Evolutionary conservation across 2,329 filamentous ascomycete species (phyloP).

Genomic region (Plectosphaerella plurivora): DNA sequence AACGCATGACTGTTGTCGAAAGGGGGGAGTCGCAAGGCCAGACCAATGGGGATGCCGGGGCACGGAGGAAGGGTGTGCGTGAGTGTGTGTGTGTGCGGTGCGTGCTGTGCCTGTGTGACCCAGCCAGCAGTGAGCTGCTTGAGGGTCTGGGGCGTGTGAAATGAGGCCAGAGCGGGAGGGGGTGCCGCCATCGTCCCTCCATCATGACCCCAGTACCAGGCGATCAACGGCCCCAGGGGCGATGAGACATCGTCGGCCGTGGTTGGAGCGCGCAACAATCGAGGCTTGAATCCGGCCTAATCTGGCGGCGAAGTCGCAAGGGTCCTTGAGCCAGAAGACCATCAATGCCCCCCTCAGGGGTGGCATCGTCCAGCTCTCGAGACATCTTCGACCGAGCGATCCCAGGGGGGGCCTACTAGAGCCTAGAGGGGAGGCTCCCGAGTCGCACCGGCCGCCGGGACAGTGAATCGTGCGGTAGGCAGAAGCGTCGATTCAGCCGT

Average conservation of each 20-base stretch:
- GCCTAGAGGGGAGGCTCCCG: too few species aligned
- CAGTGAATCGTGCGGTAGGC: too few species aligned
- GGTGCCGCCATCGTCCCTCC: background rate
- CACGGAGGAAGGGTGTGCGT: conserved; percentile 1
- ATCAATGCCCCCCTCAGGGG: background rate
- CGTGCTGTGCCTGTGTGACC: too few species aligned
- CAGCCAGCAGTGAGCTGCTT: background rate
- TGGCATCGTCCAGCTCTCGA: too few species aligned
- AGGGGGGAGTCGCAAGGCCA: conserved; percentile 24
- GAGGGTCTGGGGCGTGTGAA: background rate
- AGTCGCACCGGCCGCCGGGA: too few species aligned
- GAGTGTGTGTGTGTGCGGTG: background rate
- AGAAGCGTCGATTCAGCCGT: too few species aligned
- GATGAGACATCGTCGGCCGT: background rate
- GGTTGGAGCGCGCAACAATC: background rate
- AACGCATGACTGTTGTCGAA: conserved; percentile 49
- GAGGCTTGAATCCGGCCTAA: background rate
- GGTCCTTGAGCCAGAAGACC: background rate
- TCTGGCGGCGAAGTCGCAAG: background rate
- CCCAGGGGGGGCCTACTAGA: too few species aligned
- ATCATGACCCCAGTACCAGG: background rate
- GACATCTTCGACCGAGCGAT: too few species aligned
- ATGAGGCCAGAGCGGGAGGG: background rate
- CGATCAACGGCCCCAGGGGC: background rate
- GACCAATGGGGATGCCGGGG: conserved; percentile 31